These are phyloP conservation scores for Rutidosis leptorrhynchoides DNA, from an alignment of 129 eudicot species.

Conservation along the genomic window DNA sequence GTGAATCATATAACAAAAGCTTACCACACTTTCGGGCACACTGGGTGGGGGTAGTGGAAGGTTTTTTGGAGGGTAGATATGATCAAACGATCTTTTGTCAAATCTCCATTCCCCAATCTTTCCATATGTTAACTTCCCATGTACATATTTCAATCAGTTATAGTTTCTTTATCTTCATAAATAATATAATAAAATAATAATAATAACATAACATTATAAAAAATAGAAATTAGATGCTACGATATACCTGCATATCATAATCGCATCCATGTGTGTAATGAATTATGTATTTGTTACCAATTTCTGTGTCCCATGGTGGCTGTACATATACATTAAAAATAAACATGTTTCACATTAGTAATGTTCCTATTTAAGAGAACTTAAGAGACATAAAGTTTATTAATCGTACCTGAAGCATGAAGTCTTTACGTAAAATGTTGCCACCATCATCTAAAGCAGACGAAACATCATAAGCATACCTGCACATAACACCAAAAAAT, in stretches of 20 bases:
- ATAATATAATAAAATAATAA: no score
- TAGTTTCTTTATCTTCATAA: no score
- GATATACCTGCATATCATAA: slow-evolving; percentile 74
- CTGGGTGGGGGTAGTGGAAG: slow-evolving; percentile 96
- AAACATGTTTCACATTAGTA: no score
- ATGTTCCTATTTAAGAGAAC: no score
- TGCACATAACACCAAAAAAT: no score
- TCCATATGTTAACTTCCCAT: slow-evolving; percentile 95
- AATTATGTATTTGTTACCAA: slow-evolving; percentile 65
- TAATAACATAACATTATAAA: no score
- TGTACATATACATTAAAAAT: no score
- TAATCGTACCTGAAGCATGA: slow-evolving; percentile 82
- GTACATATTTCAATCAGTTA: slow-evolving; percentile 16
- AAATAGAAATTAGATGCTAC: neutral
- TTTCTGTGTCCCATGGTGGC: no score
- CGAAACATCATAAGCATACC: slow-evolving; percentile 92
- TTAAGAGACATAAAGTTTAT: no score
- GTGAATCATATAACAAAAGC: slow-evolving; percentile 22
- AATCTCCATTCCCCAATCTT: slow-evolving; percentile 99
- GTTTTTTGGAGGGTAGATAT: slow-evolving; percentile 75
- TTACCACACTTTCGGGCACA: slow-evolving; percentile 98
- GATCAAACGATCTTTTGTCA: slow-evolving; percentile 83
- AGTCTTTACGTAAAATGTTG: slow-evolving; percentile 84
- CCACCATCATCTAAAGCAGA: slow-evolving; percentile 88
- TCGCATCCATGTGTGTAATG: slow-evolving; percentile 98